phyloP scores from a whole-genome alignment of 2,329 filamentous ascomycete species.

The Aspergillus novofumigatus region DNA sequence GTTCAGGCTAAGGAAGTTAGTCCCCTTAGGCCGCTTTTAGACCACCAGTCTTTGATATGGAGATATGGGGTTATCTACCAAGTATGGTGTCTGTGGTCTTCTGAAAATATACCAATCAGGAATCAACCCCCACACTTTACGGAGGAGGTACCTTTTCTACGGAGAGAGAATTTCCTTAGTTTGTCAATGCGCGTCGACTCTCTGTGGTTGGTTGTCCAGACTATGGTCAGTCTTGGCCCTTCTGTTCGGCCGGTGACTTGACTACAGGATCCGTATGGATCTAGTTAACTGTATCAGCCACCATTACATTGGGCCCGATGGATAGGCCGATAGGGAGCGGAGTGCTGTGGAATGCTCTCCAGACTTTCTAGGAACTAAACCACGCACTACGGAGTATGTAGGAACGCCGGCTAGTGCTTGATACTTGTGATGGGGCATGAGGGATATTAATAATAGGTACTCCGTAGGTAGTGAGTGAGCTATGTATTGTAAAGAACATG shows the following conservation, averaged over 20 bases:
- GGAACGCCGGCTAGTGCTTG: background rate
- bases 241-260: background rate
- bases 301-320: too few relatives aligned
- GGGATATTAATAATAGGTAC: background rate
- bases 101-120: too few relatives aligned
- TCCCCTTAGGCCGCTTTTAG: background rate
- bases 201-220: background rate
- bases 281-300: background rate
- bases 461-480: too few relatives aligned
- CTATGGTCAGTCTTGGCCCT: background rate
- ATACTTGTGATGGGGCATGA: background rate
- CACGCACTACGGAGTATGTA: background rate
- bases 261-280: background rate
- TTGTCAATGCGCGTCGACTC: background rate
- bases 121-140: too few relatives aligned
- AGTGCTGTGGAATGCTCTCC: too few relatives aligned
- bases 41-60: background rate
- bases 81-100: too few relatives aligned
- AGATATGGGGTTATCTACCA: background rate
- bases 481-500: too few relatives aligned
- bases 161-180: too few relatives aligned
- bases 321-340: too few relatives aligned
- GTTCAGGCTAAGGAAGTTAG: background rate
- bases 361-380: too few relatives aligned
- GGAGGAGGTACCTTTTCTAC: too few relatives aligned